Conservation (phyloP, 2,329 filamentous ascomycete genomes). For the Paramyrothecium sp. region DNA sequence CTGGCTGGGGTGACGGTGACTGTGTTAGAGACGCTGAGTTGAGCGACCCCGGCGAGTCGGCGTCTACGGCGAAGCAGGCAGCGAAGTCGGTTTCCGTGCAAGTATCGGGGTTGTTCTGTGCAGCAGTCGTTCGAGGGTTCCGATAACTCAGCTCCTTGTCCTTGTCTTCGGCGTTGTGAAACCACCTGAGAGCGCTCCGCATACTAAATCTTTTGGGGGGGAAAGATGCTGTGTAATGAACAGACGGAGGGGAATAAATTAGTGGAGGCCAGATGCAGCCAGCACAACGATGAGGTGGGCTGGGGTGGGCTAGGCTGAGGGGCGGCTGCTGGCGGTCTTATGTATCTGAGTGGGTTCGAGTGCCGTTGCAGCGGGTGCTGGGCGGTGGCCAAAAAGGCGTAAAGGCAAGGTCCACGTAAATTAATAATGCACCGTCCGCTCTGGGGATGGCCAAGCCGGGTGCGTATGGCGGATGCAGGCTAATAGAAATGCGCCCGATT, state of each 20-base stretch:
- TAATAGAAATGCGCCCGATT: neutral
- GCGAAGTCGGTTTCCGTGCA: slow-evolving; percentile 18
- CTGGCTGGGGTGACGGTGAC: slow-evolving; percentile 33
- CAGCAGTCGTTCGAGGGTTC: slow-evolving; percentile 13
- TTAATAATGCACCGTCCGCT: neutral
- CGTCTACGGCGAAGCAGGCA: slow-evolving; percentile 19
- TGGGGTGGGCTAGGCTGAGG: neutral
- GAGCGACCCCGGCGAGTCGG: slow-evolving; percentile 32
- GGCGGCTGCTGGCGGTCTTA: slow-evolving; percentile 1
- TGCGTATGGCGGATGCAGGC: neutral
- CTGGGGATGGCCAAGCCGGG: neutral
- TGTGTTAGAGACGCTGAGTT: slow-evolving; percentile 32
- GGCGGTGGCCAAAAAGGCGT: neutral
- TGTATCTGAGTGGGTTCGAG: neutral
- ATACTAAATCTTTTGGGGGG: slow-evolving; percentile 8
- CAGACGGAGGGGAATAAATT: neutral
- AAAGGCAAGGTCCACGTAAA: neutral
- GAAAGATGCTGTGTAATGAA: neutral
- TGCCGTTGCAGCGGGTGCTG: neutral
- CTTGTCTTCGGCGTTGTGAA: slow-evolving; percentile 23
- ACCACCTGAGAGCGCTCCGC: slow-evolving; percentile 22
- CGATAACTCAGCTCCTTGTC: slow-evolving; percentile 15
- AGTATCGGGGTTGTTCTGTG: slow-evolving; percentile 17
- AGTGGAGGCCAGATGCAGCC: neutral
- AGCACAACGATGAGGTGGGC: neutral